phyloP scores from a whole-genome alignment of 2,329 filamentous ascomycete species.

The Macrophomina phaseolina region DNA sequence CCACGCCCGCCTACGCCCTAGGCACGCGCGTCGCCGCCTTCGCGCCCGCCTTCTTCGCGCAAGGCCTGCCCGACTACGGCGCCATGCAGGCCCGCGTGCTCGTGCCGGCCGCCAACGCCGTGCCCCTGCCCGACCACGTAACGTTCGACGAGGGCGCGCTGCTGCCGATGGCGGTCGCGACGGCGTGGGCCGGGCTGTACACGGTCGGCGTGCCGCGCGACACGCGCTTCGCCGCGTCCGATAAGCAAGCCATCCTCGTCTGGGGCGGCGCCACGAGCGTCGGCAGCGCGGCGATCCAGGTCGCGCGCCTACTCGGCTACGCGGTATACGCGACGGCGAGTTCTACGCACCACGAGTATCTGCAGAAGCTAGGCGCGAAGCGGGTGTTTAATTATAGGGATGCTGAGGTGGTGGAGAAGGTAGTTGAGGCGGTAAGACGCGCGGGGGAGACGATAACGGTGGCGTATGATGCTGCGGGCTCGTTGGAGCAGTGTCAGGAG shows the following conservation, averaged over 20 bases:
- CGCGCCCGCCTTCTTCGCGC: slow-evolving; percentile 55
- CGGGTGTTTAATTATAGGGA: slow-evolving; percentile 29
- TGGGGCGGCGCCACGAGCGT: slow-evolving; percentile 30
- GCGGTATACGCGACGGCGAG: slow-evolving; percentile 30
- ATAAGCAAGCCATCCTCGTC: slow-evolving; percentile 32
- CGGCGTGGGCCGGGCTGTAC: slow-evolving; percentile 59
- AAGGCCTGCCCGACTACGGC: slow-evolving; percentile 55
- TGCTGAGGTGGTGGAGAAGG: slow-evolving; percentile 16
- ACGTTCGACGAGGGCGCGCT: slow-evolving; percentile 56
- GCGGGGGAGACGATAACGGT: slow-evolving; percentile 17
- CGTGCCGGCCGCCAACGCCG: slow-evolving; percentile 29
- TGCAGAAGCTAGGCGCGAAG: slow-evolving; percentile 29
- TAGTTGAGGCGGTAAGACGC: slow-evolving; percentile 27
- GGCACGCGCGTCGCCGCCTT: slow-evolving; percentile 38
- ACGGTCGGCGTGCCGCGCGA: slow-evolving; percentile 55
- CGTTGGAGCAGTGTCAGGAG: slow-evolving; percentile 22
- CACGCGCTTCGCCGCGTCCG: slow-evolving; percentile 41
- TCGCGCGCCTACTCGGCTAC: slow-evolving; percentile 27
- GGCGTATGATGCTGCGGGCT: slow-evolving; percentile 20
- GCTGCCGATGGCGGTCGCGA: slow-evolving; percentile 63
- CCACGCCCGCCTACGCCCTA: slow-evolving; percentile 28
- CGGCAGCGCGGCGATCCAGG: slow-evolving; percentile 28
- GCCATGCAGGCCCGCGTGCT: slow-evolving; percentile 61
- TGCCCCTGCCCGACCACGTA: slow-evolving; percentile 37
- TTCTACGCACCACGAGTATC: slow-evolving; percentile 23